Evolutionary conservation across 2,329 filamentous ascomycete genomes (phyloP).

Genomic region (Claviceps cyperi): DNA sequence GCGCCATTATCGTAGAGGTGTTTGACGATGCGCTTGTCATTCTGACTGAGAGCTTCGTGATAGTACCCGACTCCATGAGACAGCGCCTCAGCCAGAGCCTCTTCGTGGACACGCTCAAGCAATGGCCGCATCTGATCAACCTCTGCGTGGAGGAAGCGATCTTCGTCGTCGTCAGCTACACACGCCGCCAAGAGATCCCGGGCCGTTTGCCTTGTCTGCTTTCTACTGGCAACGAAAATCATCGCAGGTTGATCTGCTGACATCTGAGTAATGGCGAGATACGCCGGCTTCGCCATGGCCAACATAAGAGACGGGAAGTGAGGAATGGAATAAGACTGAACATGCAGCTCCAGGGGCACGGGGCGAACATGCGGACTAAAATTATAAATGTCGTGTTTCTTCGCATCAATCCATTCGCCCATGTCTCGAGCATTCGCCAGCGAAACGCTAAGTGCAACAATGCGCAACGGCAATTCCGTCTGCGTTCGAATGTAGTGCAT

Average conservation of each 20-base stretch:
- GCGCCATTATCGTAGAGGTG: slow-evolving; percentile 82
- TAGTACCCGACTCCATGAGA: slow-evolving; percentile 94
- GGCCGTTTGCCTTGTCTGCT: slow-evolving; percentile 79
- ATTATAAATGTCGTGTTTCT: slow-evolving; percentile 97
- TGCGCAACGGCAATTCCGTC: slow-evolving; percentile 69
- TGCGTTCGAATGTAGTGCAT: slow-evolving; percentile 94
- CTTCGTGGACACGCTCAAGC: slow-evolving; percentile 71
- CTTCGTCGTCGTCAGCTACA: slow-evolving; percentile 77
- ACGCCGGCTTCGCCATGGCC: slow-evolving; percentile 92
- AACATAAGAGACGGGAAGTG: slow-evolving; percentile 98
- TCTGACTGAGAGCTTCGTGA: slow-evolving; percentile 79
- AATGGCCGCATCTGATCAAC: slow-evolving; percentile 69
- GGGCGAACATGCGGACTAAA: slow-evolving; percentile 88
- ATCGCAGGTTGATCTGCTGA: slow-evolving; percentile 81
- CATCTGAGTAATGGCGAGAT: slow-evolving; percentile 74
- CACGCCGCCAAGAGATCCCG: slow-evolving; percentile 80
- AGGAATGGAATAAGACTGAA: slow-evolving; percentile 89
- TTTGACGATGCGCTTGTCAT: slow-evolving; percentile 86
- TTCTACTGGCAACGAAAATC: slow-evolving; percentile 83
- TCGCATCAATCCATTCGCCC: slow-evolving; percentile 95
- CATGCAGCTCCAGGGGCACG: slow-evolving; percentile 80
- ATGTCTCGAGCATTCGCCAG: slow-evolving; percentile 86
- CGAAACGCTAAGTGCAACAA: slow-evolving; percentile 81
- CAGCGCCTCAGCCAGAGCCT: slow-evolving; percentile 73
- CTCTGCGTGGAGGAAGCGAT: slow-evolving; percentile 81